These are phyloP conservation scores for Cantharellus cinnabarinus DNA, from an alignment of 768 basidiomycete genomes.

Conservation along the genomic window DNA sequence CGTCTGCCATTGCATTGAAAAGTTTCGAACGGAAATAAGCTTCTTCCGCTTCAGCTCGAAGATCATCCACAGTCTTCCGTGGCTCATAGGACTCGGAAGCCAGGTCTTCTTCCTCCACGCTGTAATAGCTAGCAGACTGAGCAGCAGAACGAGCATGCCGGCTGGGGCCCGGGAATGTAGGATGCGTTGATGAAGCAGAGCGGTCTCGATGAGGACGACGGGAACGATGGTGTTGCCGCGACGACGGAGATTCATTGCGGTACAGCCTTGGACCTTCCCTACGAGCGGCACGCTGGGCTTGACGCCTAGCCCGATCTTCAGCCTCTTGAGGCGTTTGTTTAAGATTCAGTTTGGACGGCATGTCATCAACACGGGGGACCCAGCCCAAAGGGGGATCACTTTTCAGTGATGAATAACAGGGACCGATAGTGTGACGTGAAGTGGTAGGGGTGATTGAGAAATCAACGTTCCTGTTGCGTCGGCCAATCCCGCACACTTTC, in stretches of 20 bases:
- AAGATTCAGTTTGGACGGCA: conserved; percentile 21
- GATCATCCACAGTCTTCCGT: conserved; percentile 17
- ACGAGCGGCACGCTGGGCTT: conserved; percentile 30
- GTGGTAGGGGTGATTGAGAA: no score
- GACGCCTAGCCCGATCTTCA: conserved; percentile 23
- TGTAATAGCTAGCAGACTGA: no score
- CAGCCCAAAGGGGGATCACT: no score
- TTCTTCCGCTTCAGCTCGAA: conserved; percentile 40
- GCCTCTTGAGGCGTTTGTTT: conserved; percentile 47
- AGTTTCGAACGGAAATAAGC: conserved; percentile 50
- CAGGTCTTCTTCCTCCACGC: not conserved
- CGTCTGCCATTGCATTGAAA: conserved; percentile 50
- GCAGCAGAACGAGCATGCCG: not conserved
- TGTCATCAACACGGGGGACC: no score
- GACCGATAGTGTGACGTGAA: no score
- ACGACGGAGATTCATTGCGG: not conserved
- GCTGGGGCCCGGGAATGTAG: not conserved
- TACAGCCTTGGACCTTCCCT: conserved; percentile 19
- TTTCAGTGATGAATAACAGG: no score
- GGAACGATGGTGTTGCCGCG: not conserved
- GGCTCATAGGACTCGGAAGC: conserved; percentile 3
- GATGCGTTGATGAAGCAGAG: not conserved
- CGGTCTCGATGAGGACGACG: not conserved
- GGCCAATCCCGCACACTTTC: no score
- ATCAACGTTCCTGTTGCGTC: no score